Conservation (phyloP, 352 stramenopile genomes). For the Blastocystis sp. region DNA sequence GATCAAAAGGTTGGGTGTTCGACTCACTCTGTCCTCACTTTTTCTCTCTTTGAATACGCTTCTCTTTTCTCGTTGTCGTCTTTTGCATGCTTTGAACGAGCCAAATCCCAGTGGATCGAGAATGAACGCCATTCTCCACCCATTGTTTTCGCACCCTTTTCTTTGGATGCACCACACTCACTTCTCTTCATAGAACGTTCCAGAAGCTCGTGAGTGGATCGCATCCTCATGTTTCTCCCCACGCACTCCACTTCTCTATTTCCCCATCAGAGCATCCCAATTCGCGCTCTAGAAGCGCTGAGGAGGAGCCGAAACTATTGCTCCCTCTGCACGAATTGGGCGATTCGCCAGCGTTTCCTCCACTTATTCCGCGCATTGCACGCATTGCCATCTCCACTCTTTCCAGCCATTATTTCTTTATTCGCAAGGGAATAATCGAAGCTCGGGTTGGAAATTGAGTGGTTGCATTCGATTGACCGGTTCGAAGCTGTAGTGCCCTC, state of each 20-base stretch:
- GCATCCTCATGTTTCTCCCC: too few species aligned
- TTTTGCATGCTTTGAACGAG: too few species aligned
- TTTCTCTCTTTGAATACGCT: constrained; percentile 12
- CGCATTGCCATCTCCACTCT: constrained; percentile 4
- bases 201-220: background rate
- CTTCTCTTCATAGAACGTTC: too few species aligned
- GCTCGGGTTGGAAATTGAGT: background rate
- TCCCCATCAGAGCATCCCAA: too few species aligned
- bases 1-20: constrained; percentile 72
- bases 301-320: too few species aligned
- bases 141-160: too few species aligned
- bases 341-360: background rate
- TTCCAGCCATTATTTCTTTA: constrained; percentile 50
- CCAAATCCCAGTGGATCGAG: too few species aligned
- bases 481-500: background rate
- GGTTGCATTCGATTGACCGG: background rate
- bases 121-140: too few species aligned
- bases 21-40: constrained; percentile 66
- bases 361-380: constrained; percentile 28
- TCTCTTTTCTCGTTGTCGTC: background rate
- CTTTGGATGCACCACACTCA: too few species aligned
- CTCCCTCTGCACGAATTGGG: background rate
- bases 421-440: background rate
- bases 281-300: too few species aligned
- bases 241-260: too few species aligned